Percentiles rank a stretch among this genome's conserved stretches.
Conservation (phyloP, 2,329 filamentous ascomycete species). For the Exophiala mesophila region DNA sequence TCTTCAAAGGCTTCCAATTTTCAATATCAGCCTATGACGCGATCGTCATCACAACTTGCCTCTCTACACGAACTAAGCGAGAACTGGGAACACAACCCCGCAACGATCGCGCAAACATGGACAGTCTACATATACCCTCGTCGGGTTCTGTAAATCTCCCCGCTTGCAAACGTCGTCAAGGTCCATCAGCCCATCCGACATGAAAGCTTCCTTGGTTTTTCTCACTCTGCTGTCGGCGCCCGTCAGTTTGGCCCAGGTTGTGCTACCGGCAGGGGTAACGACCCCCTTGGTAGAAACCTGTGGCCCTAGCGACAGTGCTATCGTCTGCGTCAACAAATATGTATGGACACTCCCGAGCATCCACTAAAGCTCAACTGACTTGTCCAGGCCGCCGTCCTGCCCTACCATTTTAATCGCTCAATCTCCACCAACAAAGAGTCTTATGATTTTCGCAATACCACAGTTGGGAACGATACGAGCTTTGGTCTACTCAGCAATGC, state of each 20-base stretch:
- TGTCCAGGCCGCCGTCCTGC: conserved; percentile 26
- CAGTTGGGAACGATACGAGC: conserved; percentile 32
- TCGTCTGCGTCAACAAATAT: conserved; percentile 39
- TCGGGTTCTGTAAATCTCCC: background rate
- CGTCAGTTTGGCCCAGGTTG: conserved; percentile 23
- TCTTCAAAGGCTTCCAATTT: no score
- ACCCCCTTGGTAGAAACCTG: conserved; percentile 31
- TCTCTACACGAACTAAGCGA: no score
- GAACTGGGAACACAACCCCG: no score
- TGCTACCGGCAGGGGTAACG: conserved; percentile 26
- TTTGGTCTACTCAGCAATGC: conserved; percentile 32
- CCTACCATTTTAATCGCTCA: conserved; percentile 37
- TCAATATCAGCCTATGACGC: no score
- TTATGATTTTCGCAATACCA: conserved; percentile 31
- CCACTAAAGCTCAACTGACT: no score
- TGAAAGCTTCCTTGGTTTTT: conserved; percentile 5
- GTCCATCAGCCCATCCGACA: background rate
- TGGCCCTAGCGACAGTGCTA: conserved; percentile 25
- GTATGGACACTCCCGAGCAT: conserved; percentile 21
- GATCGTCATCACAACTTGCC: no score
- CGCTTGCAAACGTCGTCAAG: no score
- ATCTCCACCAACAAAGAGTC: conserved; percentile 26
- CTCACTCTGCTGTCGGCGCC: conserved; percentile 11
- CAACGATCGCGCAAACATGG: no score
- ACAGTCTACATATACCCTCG: no score